Base-by-base conservation (phyloP, 2,329 filamentous ascomycete genomes). In the Fusarium sp. region DNA sequence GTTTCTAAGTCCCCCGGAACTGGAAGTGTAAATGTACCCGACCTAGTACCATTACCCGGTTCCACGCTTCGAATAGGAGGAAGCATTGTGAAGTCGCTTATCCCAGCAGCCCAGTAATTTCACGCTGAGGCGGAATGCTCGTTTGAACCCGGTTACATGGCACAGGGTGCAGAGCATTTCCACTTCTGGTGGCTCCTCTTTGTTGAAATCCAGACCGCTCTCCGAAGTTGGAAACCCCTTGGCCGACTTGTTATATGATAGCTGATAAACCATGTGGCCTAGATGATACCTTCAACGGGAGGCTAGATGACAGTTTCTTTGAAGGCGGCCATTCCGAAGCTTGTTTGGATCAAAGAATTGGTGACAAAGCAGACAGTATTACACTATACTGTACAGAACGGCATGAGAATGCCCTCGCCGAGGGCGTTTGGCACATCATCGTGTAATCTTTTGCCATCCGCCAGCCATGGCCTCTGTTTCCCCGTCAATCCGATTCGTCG, bases 401-500 rank as follows among this genome's bases (percentile, higher is more conserved):
- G 40, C n/a, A 55, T 17, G 28, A 26, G 39, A 50, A 51, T 50
- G 20, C 20, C 2, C 18, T 24, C 28, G 26, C 53, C 57, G 40
- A 55, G 28, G 28, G 52, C 24, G 20, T 58, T 57, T 67, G 36
- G 48, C 63, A 48, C 52, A 45, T 39, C 50, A 45, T 64, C 42
- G 11, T 49, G 24, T 58, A 66, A 53, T 59, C 51, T 51, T 56
- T 68, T 50, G 67, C 67, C 67, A 50, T 70, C 50, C 46, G 36
- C 63, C 43, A 33, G 34, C 26, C 34, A 38, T 46, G 43, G 48
- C 40, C 43, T 46, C 43, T 26, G 28, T 20, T 20, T 26, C 54
- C 46, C 51, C 39, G 15, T 46, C n/a, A 39, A 66, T 71, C 68
- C 68, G 68, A 69, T 71, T 71, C 63, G 68, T 36, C 50, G 10